These are phyloP conservation scores for Botrytis pseudocinerea DNA, from an alignment of 2,329 filamentous ascomycete species.

Conservation along the genomic window DNA sequence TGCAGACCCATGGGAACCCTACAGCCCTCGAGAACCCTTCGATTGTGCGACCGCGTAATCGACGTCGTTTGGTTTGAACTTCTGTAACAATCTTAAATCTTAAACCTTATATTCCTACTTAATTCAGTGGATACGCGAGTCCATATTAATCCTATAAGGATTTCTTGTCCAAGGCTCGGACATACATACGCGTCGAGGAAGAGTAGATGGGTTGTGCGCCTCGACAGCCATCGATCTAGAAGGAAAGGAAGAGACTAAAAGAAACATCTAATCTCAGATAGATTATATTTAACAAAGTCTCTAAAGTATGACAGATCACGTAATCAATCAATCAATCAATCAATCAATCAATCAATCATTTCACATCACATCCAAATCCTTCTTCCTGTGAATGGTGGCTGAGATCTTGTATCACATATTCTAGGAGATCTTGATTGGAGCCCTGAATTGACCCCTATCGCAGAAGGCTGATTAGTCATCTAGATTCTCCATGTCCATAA, in stretches of 20 bases:
- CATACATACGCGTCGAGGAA: neutral
- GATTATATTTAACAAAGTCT: neutral
- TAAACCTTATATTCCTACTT: neutral
- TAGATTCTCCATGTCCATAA: neutral
- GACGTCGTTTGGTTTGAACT: neutral
- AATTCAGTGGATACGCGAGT: neutral
- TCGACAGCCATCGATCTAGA: neutral
- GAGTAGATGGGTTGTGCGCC: neutral
- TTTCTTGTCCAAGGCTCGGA: neutral
- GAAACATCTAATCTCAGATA: neutral
- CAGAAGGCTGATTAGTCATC: neutral
- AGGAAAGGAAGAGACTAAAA: neutral
- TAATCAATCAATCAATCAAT: too few species aligned
- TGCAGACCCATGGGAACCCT: neutral
- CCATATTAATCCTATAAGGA: neutral
- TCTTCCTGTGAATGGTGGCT: neutral
- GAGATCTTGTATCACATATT: neutral
- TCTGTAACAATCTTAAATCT: neutral
- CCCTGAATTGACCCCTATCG: neutral
- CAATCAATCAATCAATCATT: too few species aligned
- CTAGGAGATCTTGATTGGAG: neutral
- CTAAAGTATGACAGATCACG: neutral
- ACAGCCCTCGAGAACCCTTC: neutral
- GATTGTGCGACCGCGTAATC: constrained; percentile 1
- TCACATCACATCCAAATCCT: neutral